Evolutionary conservation across 257 asterid species (phyloP).

Genomic region (Solanum infundibuliforme): DNA sequence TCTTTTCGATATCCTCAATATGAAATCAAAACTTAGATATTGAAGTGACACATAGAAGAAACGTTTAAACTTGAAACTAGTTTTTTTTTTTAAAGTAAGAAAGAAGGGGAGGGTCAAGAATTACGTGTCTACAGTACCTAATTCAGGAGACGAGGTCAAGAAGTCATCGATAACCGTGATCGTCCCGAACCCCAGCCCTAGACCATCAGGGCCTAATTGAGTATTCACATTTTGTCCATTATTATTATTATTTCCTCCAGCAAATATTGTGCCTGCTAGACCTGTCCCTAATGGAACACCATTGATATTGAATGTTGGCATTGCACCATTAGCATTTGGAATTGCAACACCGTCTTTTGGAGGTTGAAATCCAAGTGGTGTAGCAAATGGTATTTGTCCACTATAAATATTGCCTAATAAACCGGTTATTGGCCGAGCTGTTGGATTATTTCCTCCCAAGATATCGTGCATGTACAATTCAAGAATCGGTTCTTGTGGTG

Average conservation of each 20-base stretch:
- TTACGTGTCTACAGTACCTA: conserved; percentile 3
- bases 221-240: conserved; percentile 2
- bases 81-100: background rate
- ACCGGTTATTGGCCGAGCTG: conserved; percentile 80
- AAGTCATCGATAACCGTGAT: conserved; percentile 43
- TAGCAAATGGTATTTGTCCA: conserved; percentile 89
- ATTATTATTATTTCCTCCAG: conserved; percentile 20
- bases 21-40: background rate
- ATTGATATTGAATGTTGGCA: conserved; percentile 49
- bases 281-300: conserved; percentile 86
- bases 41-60: background rate
- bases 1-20: background rate
- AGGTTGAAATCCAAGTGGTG: conserved; percentile 63
- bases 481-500: conserved; percentile 23
- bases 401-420: conserved; percentile 74
- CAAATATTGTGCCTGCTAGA: conserved; percentile 45
- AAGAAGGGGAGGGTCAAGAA: background rate
- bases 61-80: background rate
- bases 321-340: conserved; percentile 78
- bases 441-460: conserved; percentile 83
- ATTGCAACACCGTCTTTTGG: conserved; percentile 52
- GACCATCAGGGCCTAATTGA: conserved; percentile 33
- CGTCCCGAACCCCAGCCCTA: conserved; percentile 45
- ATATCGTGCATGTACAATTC: conserved; percentile 89
- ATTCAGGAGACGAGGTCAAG: conserved; percentile 29